Evolutionary conservation across 2,329 filamentous ascomycete genomes (phyloP), one percentile per base, ranked within the genome.

Genomic region (Pleoardoris graminearum): DNA sequence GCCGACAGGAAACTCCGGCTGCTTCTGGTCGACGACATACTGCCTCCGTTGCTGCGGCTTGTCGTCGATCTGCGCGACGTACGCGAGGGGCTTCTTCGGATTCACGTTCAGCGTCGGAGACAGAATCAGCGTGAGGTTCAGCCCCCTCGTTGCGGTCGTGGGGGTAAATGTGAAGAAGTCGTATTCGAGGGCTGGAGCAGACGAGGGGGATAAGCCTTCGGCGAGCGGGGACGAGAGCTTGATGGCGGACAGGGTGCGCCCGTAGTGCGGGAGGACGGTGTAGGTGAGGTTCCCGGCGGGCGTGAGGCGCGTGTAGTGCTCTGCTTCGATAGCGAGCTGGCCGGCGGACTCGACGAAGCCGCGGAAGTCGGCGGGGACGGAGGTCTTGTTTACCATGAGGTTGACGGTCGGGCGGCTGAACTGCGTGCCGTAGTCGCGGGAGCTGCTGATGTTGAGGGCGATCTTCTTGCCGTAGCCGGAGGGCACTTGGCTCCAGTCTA

Each of bases 71-170:
- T 77, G 74, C 2, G 82, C 67, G 4, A 81, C 77, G 55, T 81
- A 84, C 4, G 73, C 73, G 64, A 85, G 78, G 2, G 74, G 77
- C 1, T 75, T 71, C 19, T 72, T 68, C 0, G 81, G 80, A 50
- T 82, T 76, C 5, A 79, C 76, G 59, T 84, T 83, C 4, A 83
- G 73, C 0, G 77, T 72, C 3, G 74, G 71, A 1, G 72, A 73
- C 17, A 79, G 72, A 29, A 76, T 74, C 19, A 78, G 63, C 1
- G 74, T 75, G 1, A 77, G 51, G 41, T 73, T 73, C 11, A 72
- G 61, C 2, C 63, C 58, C 23, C 71, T 75, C 7, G 65, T 53
- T 6, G 58, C 29, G 2, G 69, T 63, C 0, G 67, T 69, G 6
- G 65, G 56, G 1, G 70, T 69, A 53, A 73, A 73, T 23, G 72